phyloP scores from a whole-genome alignment of 163 green algal species.

The Scenedesmus sp. region DNA sequence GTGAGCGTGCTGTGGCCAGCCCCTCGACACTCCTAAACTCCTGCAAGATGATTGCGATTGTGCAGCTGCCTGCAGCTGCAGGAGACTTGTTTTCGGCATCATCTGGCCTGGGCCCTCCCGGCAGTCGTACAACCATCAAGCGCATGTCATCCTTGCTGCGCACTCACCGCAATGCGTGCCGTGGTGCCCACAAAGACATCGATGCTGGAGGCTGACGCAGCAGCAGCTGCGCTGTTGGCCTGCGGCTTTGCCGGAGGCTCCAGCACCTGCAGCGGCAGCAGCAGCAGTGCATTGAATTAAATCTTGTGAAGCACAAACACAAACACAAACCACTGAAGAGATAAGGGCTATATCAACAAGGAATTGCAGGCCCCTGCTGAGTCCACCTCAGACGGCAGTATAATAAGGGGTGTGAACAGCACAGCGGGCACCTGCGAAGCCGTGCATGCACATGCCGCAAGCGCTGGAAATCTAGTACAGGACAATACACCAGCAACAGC shows the following conservation, averaged over 20 bases:
- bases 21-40: too few relatives aligned
- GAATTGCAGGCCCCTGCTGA: too few relatives aligned
- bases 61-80: not conserved
- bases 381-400: too few relatives aligned
- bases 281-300: not conserved
- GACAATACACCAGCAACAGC: not conserved
- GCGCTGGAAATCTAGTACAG: too few relatives aligned
- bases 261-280: constrained; percentile 6
- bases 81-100: not conserved
- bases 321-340: too few relatives aligned
- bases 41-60: not conserved
- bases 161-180: constrained; percentile 31
- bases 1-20: too few relatives aligned
- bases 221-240: not conserved
- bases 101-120: too few relatives aligned
- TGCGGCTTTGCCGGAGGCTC: constrained; percentile 35
- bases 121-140: not conserved
- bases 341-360: too few relatives aligned
- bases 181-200: constrained; percentile 48
- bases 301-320: too few relatives aligned
- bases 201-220: constrained; percentile 15
- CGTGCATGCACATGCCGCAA: too few relatives aligned
- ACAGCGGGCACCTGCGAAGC: too few relatives aligned
- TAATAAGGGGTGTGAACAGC: too few relatives aligned
- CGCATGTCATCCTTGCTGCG: not conserved